Base-by-base conservation (phyloP, 108 stramenopile species). In the Fragilaria radians region DNA sequence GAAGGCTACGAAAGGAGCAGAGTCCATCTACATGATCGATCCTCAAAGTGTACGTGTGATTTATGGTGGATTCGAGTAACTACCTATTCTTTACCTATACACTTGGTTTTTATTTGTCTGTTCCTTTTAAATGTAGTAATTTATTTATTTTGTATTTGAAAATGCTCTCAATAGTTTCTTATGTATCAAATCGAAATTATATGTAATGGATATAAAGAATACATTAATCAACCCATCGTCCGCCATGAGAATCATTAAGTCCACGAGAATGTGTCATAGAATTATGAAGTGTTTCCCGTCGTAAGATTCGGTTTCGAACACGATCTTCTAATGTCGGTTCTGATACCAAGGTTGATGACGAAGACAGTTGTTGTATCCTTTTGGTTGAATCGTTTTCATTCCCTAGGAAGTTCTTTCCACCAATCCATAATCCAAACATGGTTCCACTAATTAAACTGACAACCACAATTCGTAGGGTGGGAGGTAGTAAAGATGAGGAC, bases 1-100 rank as follows among this genome's bases (percentile, higher is more conserved):
- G 54, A 71, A 75, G 59, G 78, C 62, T 36, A 78, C 72, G 48
- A 62, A 73, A 26, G 50, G 11, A 21, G 54, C 48, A 18, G 71
- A 61, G 47, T 70, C 81, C 48, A 66, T 72, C 30, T 89, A 84
- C 52, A 68, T 80, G 69, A 86, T 89, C 61, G 88, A 86, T 68
- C 74, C 79, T 0, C 59, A 30, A 30, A 82, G 74, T 71, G 49
- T 86, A 17, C 71, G 68, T 33, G 72, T 85, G 36, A 54, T 83
- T 32, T 81, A 89, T 69, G 85, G 82, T 54, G 88, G 88, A 27
- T 89, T 89, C 67, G 83, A 81, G 49, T 14, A 42, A 14, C 36
- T 42, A 42, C 11, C 14, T 42, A 42, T 14, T 42, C 14, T 42
- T 42, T 42, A 42, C 36, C 14, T 11, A 7, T 14, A 14, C 14